Evolutionary conservation across 805 yeast species (phyloP), one percentile per base, ranked within the genome.

Genomic region (Saccharomycopsis javanensis): DNA sequence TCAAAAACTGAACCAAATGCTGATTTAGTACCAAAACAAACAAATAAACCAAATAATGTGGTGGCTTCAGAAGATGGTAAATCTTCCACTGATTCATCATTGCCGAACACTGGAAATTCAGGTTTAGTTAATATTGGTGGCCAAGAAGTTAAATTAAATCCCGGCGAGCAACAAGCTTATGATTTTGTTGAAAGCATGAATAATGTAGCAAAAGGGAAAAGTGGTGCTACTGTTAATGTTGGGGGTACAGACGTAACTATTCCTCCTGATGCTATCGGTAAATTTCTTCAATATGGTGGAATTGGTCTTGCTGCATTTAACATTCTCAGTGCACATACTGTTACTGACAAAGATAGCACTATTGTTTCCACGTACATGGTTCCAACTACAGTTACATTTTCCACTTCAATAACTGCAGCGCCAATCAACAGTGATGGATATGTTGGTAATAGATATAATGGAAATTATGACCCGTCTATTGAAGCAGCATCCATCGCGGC

Each of bases 291-390:
- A 20, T 53, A 53, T 15, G 60, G 61, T 8, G 60, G 57, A 20
- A 37, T 59, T 50, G 60, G 60, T 7, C 45, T 58, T 34, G 61
- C 58, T 6, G 61, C 59, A n/a, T 56, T 58, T 28, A 58, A 58
- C 42, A 50, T 58, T 38, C 48, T 58, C 13, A 51, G 56, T 27
- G 55, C 37, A n/a, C 60, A 46, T 20, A 57, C 57, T 2, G 23
- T 54, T 5, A 55, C 57, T 20, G 52, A 37, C 10, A 25, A 50
- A 20, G 61, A 55, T n/a, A 27, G 54, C 18, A 51, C 61, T 28
- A 6, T 52, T 15, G 53, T 57, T 33, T 48, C 59, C 16, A 53
- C 46, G 3, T 16, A 48, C 25, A 34, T 27, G 15, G 54, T 58
- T 10, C 50, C 61, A 25, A 58, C 59, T 4, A 58, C 61, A 10